Evolutionary conservation across 1,284 basidiomycete genomes (phyloP).

Genomic region (Bjerkandera adusta): DNA sequence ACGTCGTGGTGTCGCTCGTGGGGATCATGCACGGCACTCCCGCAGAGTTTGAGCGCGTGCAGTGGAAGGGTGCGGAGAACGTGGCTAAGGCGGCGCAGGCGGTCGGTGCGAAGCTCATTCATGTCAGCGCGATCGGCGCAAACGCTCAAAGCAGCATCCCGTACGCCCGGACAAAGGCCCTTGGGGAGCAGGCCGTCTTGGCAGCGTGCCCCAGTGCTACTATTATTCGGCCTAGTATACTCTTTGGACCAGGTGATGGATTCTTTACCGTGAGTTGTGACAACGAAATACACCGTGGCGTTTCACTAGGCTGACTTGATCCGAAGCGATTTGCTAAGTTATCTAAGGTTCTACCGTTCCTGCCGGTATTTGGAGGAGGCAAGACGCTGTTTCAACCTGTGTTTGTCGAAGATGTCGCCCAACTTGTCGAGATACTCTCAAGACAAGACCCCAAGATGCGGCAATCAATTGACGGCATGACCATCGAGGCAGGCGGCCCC

Average conservation of each 20-base stretch:
- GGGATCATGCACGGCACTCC: constrained; percentile 59
- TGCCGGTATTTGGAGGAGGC: constrained; percentile 74
- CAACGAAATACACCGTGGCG: not conserved
- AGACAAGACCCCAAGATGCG: constrained; percentile 42
- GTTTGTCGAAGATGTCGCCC: constrained; percentile 63
- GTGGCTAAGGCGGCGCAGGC: constrained; percentile 49
- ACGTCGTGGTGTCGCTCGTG: constrained; percentile 60
- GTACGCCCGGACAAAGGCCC: constrained; percentile 61
- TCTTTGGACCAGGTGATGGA: constrained; percentile 72
- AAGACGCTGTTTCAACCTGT: constrained; percentile 66
- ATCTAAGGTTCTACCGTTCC: constrained; percentile 58
- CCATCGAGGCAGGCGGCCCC: constrained; percentile 69
- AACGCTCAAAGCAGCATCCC: constrained; percentile 44
- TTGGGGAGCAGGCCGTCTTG: constrained; percentile 55
- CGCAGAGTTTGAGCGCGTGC: constrained; percentile 55
- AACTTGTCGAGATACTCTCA: constrained; percentile 56
- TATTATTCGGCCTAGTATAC: constrained; percentile 64
- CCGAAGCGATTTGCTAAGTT: constrained; percentile 58
- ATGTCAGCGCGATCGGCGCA: constrained; percentile 63
- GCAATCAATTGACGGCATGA: constrained; percentile 46
- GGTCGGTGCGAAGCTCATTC: constrained; percentile 53
- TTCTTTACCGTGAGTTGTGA: constrained; percentile 58
- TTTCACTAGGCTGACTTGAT: too few species aligned
- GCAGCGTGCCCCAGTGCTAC: constrained; percentile 50
- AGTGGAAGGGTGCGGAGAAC: constrained; percentile 63